phyloP scores from a whole-genome alignment of 208 protist species.

The Leishmania braziliensis region DNA sequence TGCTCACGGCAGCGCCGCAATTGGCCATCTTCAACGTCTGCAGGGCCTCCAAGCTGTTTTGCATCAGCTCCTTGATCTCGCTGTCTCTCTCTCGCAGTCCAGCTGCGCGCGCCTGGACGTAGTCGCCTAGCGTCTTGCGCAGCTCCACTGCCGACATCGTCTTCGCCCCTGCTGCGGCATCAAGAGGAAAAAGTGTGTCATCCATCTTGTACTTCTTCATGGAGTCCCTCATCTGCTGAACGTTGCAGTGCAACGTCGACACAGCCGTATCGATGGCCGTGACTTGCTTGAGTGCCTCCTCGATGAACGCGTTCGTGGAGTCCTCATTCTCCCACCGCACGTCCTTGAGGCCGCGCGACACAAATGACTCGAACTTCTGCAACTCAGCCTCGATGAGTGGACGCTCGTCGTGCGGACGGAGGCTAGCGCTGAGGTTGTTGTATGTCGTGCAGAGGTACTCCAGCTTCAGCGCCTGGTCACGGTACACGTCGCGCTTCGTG shows the following conservation, averaged over 20 bases:
- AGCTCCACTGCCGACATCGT: slow-evolving; percentile 92
- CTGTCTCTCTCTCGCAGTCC: slow-evolving; percentile 67
- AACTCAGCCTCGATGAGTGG: slow-evolving; percentile 92
- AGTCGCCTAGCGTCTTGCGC: slow-evolving; percentile 79
- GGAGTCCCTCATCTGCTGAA: slow-evolving; percentile 79
- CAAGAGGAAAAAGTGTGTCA: slow-evolving; percentile 87
- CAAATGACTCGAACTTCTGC: slow-evolving; percentile 81
- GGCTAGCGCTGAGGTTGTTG: slow-evolving; percentile 91
- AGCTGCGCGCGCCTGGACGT: slow-evolving; percentile 53
- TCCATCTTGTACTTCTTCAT: slow-evolving; percentile 78
- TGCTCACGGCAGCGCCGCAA: slow-evolving; percentile 34
- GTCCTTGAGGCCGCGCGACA: slow-evolving; percentile 69
- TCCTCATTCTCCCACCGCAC: slow-evolving; percentile 92
- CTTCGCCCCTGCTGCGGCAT: slow-evolving; percentile 81
- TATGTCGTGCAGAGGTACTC: slow-evolving; percentile 94
- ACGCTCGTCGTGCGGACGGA: slow-evolving; percentile 91
- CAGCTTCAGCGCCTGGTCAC: slow-evolving; percentile 91
- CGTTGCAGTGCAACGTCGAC: slow-evolving; percentile 89
- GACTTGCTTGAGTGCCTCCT: slow-evolving; percentile 80
- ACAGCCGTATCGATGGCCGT: slow-evolving; percentile 85
- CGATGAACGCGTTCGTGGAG: slow-evolving; percentile 91
- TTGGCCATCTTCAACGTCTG: slow-evolving; percentile 75
- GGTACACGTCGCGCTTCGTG: slow-evolving; percentile 90
- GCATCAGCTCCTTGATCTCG: slow-evolving; percentile 81
- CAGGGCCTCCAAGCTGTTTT: slow-evolving; percentile 79